Conservation (phyloP, 2,329 filamentous ascomycete genomes). For the Mycosphaerella sp. region DNA sequence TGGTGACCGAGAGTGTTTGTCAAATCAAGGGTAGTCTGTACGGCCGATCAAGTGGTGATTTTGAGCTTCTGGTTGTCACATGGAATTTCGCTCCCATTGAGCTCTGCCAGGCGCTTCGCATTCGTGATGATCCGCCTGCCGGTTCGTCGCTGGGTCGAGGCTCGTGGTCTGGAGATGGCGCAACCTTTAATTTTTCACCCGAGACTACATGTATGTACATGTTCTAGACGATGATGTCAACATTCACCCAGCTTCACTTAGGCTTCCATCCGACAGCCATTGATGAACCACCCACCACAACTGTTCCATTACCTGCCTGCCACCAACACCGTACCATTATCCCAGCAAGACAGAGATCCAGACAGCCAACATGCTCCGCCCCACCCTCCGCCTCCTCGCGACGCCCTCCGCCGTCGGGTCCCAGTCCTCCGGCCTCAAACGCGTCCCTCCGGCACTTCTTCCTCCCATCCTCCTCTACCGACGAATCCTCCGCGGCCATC, state of each 20-base stretch:
- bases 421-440: slow-evolving; percentile 27
- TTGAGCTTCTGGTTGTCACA: background rate
- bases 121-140: background rate
- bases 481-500: slow-evolving; percentile 76
- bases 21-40: background rate
- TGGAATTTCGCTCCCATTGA: background rate
- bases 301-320: too few species aligned
- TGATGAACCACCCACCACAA: background rate
- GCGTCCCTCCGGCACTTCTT: slow-evolving; percentile 61
- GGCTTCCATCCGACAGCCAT: background rate
- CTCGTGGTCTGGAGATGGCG: too few species aligned
- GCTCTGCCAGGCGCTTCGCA: background rate
- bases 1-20: background rate
- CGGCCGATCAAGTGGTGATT: background rate
- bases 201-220: too few species aligned
- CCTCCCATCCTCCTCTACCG: slow-evolving; percentile 87
- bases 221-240: slow-evolving; percentile 13
- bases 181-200: slow-evolving; percentile 6
- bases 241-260: background rate
- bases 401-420: slow-evolving; percentile 31
- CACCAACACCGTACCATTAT: too few species aligned
- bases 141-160: background rate
- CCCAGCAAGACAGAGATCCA: background rate
- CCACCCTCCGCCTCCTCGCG: slow-evolving; percentile 29
- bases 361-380: slow-evolving; percentile 12